Conservation (phyloP, 306 rosid genomes). For the Cicer judaicum region DNA sequence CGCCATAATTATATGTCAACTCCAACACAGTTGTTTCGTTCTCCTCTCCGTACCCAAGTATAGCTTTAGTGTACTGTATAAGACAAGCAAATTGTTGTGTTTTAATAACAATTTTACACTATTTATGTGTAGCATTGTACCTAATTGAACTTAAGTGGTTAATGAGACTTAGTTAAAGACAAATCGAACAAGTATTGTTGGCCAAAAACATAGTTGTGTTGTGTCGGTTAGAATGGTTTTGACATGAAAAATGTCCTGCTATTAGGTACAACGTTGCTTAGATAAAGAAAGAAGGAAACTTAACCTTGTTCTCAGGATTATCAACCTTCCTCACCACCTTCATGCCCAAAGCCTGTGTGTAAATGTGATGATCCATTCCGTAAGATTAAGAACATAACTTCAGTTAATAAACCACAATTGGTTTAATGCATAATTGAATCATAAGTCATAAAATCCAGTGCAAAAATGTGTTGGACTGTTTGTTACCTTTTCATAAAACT, state of each 20-base stretch:
- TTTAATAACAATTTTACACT: not conserved
- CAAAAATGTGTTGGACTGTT: not conserved
- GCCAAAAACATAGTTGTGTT: not conserved
- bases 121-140: not conserved
- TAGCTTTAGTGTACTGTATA: constrained; percentile 70
- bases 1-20: constrained; percentile 89
- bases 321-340: constrained; percentile 75
- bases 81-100: constrained; percentile 35
- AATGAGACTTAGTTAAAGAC: no score
- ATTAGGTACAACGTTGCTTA: no score
- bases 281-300: constrained; percentile 4
- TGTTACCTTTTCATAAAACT: constrained; percentile 88
- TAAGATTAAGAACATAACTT: constrained; percentile 1
- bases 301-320: constrained; percentile 82
- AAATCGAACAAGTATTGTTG: no score
- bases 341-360: constrained; percentile 85
- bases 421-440: constrained; percentile 11
- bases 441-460: not conserved
- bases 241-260: no score
- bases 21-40: constrained; percentile 80
- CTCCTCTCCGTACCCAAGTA: constrained; percentile 82
- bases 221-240: not conserved
- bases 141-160: not conserved
- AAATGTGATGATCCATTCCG: constrained; percentile 40
- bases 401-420: constrained; percentile 6